These are phyloP conservation scores for Danielozyma ontarioensis DNA, from an alignment of 805 yeast genomes.

Conservation along the genomic window DNA sequence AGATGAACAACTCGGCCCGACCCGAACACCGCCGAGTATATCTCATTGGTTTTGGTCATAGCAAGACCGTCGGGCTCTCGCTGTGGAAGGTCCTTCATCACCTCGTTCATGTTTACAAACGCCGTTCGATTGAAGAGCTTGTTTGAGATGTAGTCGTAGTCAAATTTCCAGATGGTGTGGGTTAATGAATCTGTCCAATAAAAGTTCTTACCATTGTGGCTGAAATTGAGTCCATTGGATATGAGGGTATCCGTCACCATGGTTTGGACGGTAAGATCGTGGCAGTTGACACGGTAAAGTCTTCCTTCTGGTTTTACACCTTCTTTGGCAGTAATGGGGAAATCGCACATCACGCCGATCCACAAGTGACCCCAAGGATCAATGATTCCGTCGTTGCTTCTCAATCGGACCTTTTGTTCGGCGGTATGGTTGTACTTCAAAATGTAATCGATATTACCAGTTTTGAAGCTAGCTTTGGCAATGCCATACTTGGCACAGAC, in stretches of 20 bases:
- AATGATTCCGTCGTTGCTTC: conserved; percentile 78
- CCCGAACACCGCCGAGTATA: conserved; percentile 68
- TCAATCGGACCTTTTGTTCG: conserved; percentile 14
- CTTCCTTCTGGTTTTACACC: conserved; percentile 47
- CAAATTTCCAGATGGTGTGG: conserved; percentile 30
- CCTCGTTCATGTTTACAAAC: not conserved
- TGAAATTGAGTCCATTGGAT: conserved; percentile 61
- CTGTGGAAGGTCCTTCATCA: conserved; percentile 17
- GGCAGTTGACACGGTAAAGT: conserved; percentile 28
- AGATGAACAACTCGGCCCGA: conserved; percentile 53
- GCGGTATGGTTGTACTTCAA: conserved; percentile 31
- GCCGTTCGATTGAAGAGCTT: conserved; percentile 17
- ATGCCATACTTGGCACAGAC: conserved; percentile 67
- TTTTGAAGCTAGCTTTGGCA: conserved; percentile 44
- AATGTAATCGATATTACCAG: conserved; percentile 34
- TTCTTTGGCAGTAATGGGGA: conserved; percentile 23
- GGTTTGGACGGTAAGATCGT: conserved; percentile 23
- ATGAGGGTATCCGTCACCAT: conserved; percentile 38
- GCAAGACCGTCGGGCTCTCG: conserved; percentile 79
- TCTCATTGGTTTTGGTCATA: conserved; percentile 46
- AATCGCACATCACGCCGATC: conserved; percentile 76
- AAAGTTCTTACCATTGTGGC: conserved; percentile 20
- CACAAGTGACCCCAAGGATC: conserved; percentile 74
- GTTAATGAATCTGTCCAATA: conserved; percentile 40
- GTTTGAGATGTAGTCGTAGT: conserved; percentile 27